A percentile compares a stretch with the other conserved stretches of the same genome.
These are phyloP conservation scores for Smallanthus sonchifolius DNA, from an alignment of 129 eudicot genomes.

Conservation along the genomic window DNA sequence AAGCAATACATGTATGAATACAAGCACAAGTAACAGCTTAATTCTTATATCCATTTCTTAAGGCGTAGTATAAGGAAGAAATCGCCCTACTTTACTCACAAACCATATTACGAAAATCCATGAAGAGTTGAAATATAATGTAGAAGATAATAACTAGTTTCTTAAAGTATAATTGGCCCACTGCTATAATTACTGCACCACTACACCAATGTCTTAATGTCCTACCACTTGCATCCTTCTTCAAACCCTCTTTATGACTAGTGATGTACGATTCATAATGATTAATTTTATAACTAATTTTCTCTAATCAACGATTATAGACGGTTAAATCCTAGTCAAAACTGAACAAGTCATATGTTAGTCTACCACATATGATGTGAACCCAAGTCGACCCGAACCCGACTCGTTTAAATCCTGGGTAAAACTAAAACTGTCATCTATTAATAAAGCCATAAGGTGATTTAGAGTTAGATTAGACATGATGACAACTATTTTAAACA, in stretches of 20 bases:
- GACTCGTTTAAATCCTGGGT: background rate
- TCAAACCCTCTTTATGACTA: conserved; percentile 25
- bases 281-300: background rate
- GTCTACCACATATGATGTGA: background rate
- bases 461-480: background rate
- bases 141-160: conserved; percentile 4
- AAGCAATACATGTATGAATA: conserved; percentile 24
- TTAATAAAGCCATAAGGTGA: too few species aligned
- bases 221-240: conserved; percentile 29
- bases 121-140: background rate
- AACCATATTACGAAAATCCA: conserved; percentile 8
- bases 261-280: conserved; percentile 1
- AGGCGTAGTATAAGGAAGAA: conserved; percentile 1
- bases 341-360: background rate
- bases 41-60: conserved; percentile 25
- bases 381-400: background rate
- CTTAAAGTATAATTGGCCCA: conserved; percentile 20
- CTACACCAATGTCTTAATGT: conserved; percentile 13
- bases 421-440: background rate
- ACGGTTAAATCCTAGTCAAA: background rate
- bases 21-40: conserved; percentile 23
- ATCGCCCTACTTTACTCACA: conserved; percentile 12
- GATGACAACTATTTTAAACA: too few species aligned
- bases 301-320: background rate
- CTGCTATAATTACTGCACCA: conserved; percentile 20